Percentiles rank a stretch among this genome's conserved stretches.
These are phyloP conservation scores for Huntiella decipiens DNA, from an alignment of 2,329 filamentous ascomycete genomes.

Conservation along the genomic window DNA sequence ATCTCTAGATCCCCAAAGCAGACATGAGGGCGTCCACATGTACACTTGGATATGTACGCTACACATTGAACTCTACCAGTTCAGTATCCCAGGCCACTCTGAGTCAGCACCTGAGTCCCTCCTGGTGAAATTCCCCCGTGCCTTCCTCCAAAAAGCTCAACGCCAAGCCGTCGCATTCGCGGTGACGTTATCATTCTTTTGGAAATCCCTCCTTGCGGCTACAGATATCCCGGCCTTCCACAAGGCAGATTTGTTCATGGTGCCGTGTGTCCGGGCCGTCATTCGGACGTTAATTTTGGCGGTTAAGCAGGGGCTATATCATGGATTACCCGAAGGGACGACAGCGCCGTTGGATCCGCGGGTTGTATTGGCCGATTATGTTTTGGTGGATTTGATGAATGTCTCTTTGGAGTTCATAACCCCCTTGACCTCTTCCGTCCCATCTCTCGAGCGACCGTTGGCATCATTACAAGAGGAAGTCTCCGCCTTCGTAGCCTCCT, in stretches of 20 bases:
- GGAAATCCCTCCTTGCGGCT: conserved; percentile 17
- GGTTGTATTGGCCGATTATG: neutral
- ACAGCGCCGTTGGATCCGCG: conserved; percentile 18
- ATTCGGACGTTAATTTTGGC: conserved; percentile 19
- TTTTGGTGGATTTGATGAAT: neutral
- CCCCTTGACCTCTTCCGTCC: conserved; percentile 15
- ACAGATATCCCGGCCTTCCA: conserved; percentile 21
- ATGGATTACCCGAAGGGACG: conserved; percentile 18
- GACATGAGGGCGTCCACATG: conserved; percentile 16
- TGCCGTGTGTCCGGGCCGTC: conserved; percentile 12
- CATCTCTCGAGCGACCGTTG: neutral
- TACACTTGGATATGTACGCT: conserved; percentile 20
- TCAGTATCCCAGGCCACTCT: conserved; percentile 20
- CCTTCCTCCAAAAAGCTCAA: conserved; percentile 20
- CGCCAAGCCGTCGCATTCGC: conserved; percentile 23
- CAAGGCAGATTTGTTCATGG: conserved; percentile 14
- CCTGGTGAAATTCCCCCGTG: conserved; percentile 18
- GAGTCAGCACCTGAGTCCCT: conserved; percentile 19
- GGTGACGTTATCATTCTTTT: conserved; percentile 20
- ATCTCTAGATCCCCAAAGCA: no score
- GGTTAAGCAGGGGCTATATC: conserved; percentile 19
- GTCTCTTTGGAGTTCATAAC: conserved; percentile 18
- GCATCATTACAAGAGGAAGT: neutral
- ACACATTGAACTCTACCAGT: conserved; percentile 23
- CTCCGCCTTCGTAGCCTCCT: no score